Conservation (phyloP, 169 alveolate genomes). For the Cryptosporidium canis region DNA sequence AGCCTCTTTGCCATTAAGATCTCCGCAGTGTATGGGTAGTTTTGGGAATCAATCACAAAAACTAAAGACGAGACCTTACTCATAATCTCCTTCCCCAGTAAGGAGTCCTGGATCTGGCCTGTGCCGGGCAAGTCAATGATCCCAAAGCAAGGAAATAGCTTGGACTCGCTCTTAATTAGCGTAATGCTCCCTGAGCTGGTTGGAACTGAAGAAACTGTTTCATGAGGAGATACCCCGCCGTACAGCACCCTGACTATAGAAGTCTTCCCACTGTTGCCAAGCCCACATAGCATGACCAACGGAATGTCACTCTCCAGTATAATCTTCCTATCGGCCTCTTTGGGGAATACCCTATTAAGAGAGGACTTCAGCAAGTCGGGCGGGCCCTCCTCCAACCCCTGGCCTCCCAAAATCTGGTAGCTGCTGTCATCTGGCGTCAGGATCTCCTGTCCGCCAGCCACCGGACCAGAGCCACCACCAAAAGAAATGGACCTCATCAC, state of each 20-base stretch:
- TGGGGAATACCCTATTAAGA: not conserved
- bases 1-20: conserved; percentile 52
- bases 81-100: conserved; percentile 41
- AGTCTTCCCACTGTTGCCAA: conserved; percentile 79
- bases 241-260: conserved; percentile 79
- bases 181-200: conserved; percentile 66
- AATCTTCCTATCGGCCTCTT: conserved; percentile 27
- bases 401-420: not conserved
- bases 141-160: conserved; percentile 72
- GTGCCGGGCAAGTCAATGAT: conserved; percentile 75
- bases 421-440: not conserved
- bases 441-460: not conserved
- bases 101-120: conserved; percentile 62
- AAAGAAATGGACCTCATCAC: not conserved
- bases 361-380: not conserved
- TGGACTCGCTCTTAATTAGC: conserved; percentile 61
- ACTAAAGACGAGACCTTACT: conserved; percentile 79
- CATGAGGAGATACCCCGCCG: conserved; percentile 79
- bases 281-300: conserved; percentile 74
- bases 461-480: not conserved
- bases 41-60: conserved; percentile 84
- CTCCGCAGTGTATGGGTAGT: conserved; percentile 79
- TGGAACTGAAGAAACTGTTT: conserved; percentile 74
- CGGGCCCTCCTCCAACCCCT: not conserved
- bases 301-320: conserved; percentile 54